A percentile compares a stretch with the other conserved stretches of the same genome.
These are phyloP conservation scores for Saccharomycopsis fermentans DNA, from an alignment of 805 yeast genomes.

Conservation along the genomic window DNA sequence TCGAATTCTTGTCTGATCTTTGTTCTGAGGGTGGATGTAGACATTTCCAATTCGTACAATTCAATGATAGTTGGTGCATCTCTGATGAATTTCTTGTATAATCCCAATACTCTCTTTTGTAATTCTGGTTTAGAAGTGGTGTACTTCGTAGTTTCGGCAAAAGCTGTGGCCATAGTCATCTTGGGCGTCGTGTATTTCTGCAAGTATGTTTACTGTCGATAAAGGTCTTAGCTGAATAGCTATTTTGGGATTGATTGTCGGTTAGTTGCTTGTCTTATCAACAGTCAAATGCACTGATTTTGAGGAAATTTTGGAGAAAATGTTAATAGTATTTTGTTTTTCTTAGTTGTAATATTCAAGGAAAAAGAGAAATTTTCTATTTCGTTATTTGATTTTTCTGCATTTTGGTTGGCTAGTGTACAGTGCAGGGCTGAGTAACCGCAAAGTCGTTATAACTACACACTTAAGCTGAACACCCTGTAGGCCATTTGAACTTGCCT, in stretches of 20 bases:
- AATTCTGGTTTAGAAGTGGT: slow-evolving; percentile 52
- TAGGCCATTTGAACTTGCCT: no score
- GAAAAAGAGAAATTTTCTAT: neutral
- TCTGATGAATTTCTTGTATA: slow-evolving; percentile 65
- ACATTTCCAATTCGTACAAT: slow-evolving; percentile 64
- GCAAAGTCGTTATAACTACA: neutral
- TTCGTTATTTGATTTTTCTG: neutral
- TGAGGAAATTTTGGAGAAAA: neutral
- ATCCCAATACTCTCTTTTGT: slow-evolving; percentile 50
- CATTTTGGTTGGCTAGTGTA: neutral
- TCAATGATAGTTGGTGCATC: slow-evolving; percentile 50
- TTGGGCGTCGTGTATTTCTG: neutral
- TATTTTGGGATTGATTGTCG: no score
- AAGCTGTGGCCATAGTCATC: slow-evolving; percentile 68
- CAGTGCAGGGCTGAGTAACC: neutral
- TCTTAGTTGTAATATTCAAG: neutral
- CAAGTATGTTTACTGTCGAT: neutral
- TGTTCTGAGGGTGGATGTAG: slow-evolving; percentile 69
- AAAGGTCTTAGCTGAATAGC: no score
- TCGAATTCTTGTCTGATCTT: slow-evolving; percentile 85
- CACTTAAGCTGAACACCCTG: neutral
- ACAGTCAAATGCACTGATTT: neutral
- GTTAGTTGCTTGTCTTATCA: neutral
- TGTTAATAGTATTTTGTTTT: neutral
- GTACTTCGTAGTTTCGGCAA: slow-evolving; percentile 71